Base-by-base conservation (phyloP, 345 rosid species). In the Boechera divaricarpa region DNA sequence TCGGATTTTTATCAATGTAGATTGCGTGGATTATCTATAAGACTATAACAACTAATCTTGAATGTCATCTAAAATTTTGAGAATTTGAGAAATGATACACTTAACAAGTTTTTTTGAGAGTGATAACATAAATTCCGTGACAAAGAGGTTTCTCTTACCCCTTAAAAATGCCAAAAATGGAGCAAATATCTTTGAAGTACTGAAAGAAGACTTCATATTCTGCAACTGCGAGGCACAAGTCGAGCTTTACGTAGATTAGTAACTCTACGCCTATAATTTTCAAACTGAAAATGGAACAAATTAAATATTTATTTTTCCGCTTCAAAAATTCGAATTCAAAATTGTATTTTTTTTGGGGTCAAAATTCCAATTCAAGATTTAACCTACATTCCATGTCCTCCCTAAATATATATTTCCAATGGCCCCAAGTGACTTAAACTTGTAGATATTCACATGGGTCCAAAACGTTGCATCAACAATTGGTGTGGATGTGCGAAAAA, bases 61-160 rank as follows among this genome's bases (percentile, higher is more conserved):
- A 31, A 39, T 28, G 41, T 29, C 8, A 69, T 47, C 4, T 45
- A 59, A 38, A 7, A 7, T 32, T 59, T 45, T 45, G 16, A 60
- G 13, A 59, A 44, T 4, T 58, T 36, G 48, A 10, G 54, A 57
- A 42, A 70, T 69, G 48, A 29, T 56, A 41, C 42, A 70, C 6
- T 26, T 56, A n/a, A 33, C 9, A 38, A 38, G 49, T 13, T 4
- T 21, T 21, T 18, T 58, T 13, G 45, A 72, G 26, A 47, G 4
- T 55, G 16, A 32, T 26, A 21, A 71, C 16, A 4, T 35, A 57
- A 59, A 3, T 7, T 38, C 12, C 13, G 1, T 39, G 44, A 3
- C 13, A 39, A 39, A 10, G 44, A 39, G 12, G 42, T 3, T 39
- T 9, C 9, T 9, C 2, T 36, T 10, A 0, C 3, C 10, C 41